Conservation (phyloP, 2,329 filamentous ascomycete species). For the Elsinoe ampelina region DNA sequence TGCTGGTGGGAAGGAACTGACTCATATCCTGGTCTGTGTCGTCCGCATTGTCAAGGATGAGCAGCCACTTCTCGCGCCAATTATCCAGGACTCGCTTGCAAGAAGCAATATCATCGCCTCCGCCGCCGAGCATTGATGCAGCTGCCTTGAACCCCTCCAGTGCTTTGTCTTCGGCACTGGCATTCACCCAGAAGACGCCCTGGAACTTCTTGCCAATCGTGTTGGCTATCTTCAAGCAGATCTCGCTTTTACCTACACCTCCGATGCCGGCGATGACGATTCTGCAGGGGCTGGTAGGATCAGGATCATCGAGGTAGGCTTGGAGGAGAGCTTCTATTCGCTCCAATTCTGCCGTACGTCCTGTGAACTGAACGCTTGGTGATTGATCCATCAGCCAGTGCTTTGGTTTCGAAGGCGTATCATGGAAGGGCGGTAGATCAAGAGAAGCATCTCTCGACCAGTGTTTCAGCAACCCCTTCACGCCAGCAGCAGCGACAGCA, state of each 20-base stretch:
- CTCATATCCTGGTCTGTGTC: conserved; percentile 13
- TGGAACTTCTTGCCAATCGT: background rate
- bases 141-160: background rate
- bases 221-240: background rate
- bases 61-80: background rate
- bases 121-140: background rate
- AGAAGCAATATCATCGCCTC: background rate
- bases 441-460: background rate
- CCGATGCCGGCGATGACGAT: background rate
- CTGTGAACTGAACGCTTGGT: background rate
- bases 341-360: background rate
- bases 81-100: background rate
- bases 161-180: background rate
- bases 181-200: background rate
- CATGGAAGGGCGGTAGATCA: too few relatives aligned
- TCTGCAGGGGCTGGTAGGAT: background rate
- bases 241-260: background rate
- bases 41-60: background rate
- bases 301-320: background rate
- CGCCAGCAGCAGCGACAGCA: conserved; percentile 13
- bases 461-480: conserved; percentile 13
- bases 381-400: too few relatives aligned
- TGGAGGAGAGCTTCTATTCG: background rate
- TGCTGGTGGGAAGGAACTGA: conserved; percentile 19
- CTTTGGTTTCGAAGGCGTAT: too few relatives aligned